Conservation (phyloP, 768 basidiomycete species). For the Lactifluus subvellereus region DNA sequence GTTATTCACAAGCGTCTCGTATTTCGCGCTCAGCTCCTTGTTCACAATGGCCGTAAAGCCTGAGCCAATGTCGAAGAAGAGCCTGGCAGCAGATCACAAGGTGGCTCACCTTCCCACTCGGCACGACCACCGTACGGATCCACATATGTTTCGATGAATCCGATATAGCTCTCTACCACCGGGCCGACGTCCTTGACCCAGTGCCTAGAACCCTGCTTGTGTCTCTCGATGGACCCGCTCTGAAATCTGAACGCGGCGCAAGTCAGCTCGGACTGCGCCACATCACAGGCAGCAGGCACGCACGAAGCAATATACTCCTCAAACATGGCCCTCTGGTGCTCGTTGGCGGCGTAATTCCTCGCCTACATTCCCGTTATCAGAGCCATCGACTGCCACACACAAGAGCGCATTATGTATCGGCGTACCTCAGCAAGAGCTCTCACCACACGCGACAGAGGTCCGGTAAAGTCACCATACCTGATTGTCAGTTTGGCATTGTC, state of each 20-base stretch:
- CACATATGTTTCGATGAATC: constrained; percentile 74
- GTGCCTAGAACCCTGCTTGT: constrained; percentile 66
- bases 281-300: constrained; percentile 22
- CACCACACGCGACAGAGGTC: constrained; percentile 47
- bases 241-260: constrained; percentile 47
- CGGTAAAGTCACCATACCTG: constrained; percentile 71
- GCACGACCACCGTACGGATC: constrained; percentile 90
- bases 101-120: constrained; percentile 75
- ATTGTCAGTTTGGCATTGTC: constrained; percentile 50
- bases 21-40: constrained; percentile 78
- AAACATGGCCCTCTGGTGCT: constrained; percentile 67
- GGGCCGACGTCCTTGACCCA: constrained; percentile 90
- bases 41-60: constrained; percentile 87
- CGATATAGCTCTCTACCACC: constrained; percentile 83
- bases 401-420: not conserved
- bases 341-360: constrained; percentile 66
- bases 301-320: constrained; percentile 76
- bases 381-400: not conserved
- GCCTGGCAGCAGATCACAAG: not conserved
- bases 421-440: constrained; percentile 54
- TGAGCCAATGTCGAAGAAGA: constrained; percentile 27
- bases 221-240: constrained; percentile 72
- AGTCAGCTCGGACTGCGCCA: not conserved
- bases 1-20: constrained; percentile 64
- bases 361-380: constrained; percentile 41